phyloP scores from a whole-genome alignment of 768 basidiomycete genomes.

The Termitomyces titanicus region DNA sequence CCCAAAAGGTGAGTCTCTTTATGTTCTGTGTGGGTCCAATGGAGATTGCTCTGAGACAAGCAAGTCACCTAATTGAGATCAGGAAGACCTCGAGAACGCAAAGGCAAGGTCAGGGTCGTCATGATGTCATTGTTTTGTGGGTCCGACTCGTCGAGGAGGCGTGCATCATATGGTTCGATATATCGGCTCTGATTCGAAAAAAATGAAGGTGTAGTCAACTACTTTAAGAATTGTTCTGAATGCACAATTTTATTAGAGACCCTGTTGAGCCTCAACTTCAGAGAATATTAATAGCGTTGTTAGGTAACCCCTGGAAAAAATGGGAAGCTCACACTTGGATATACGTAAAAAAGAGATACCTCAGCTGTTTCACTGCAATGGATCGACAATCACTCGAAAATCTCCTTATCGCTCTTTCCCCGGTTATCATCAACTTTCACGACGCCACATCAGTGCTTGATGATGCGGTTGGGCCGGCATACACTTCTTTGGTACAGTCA shows the following conservation, averaged over 20 bases:
- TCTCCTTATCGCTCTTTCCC: conserved; percentile 61
- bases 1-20: too few relatives aligned
- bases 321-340: neutral
- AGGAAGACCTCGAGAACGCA: neutral
- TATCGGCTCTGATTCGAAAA: too few relatives aligned
- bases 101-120: too few relatives aligned
- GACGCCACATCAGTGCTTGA: conserved; percentile 80
- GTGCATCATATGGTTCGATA: too few relatives aligned
- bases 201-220: too few relatives aligned
- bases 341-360: neutral
- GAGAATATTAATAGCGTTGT: too few relatives aligned
- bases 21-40: neutral
- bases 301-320: neutral
- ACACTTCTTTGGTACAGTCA: conserved; percentile 66
- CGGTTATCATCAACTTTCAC: conserved; percentile 78
- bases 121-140: neutral
- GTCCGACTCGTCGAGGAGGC: neutral
- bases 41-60: neutral
- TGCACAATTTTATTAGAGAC: too few relatives aligned
- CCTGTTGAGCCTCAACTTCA: too few relatives aligned
- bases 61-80: neutral
- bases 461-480: conserved; percentile 83
- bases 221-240: too few relatives aligned
- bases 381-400: conserved; percentile 61
- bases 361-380: conserved; percentile 7